Conservation (phyloP, 805 yeast species). For the Saccharomycopsis microspora region DNA sequence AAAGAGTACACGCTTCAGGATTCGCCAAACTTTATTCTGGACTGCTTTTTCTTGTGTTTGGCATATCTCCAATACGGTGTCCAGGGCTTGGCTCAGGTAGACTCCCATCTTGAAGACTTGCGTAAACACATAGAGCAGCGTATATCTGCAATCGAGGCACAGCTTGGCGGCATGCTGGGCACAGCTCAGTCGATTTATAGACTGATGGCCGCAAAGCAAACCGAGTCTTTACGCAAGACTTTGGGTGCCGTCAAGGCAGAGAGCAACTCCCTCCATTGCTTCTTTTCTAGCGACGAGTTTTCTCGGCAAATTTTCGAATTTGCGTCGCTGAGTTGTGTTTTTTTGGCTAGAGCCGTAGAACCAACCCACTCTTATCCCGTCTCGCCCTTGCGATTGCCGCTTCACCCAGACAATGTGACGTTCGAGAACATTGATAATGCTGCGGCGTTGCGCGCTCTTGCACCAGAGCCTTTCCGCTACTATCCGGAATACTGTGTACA, state of each 20-base stretch:
- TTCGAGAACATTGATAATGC: constrained; percentile 65
- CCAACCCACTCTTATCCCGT: constrained; percentile 57
- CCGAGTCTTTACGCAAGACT: constrained; percentile 38
- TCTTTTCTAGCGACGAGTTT: constrained; percentile 43
- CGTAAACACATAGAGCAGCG: constrained; percentile 39
- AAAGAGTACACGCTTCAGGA: constrained; percentile 25
- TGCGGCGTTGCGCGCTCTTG: constrained; percentile 51
- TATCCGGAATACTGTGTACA: constrained; percentile 82
- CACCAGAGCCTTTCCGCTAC: constrained; percentile 70
- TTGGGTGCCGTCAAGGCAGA: constrained; percentile 29
- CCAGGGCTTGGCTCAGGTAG: constrained; percentile 59
- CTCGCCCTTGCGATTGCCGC: constrained; percentile 38
- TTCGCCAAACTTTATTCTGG: constrained; percentile 75
- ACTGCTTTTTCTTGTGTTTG: constrained; percentile 71
- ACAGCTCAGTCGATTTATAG: constrained; percentile 18
- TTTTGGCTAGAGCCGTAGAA: constrained; percentile 61
- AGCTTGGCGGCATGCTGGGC: constrained; percentile 22
- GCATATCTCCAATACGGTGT: constrained; percentile 82
- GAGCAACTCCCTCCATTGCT: constrained; percentile 50
- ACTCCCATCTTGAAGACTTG: constrained; percentile 40
- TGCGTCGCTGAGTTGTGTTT: constrained; percentile 63
- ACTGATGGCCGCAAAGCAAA: constrained; percentile 28
- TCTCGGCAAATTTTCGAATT: constrained; percentile 68
- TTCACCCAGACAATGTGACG: constrained; percentile 46
- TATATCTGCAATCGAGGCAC: constrained; percentile 34